Evolutionary conservation across 345 rosid genomes (phyloP), one percentile per base, ranked within the genome.

Genomic region (Eucalyptus melliodora): DNA sequence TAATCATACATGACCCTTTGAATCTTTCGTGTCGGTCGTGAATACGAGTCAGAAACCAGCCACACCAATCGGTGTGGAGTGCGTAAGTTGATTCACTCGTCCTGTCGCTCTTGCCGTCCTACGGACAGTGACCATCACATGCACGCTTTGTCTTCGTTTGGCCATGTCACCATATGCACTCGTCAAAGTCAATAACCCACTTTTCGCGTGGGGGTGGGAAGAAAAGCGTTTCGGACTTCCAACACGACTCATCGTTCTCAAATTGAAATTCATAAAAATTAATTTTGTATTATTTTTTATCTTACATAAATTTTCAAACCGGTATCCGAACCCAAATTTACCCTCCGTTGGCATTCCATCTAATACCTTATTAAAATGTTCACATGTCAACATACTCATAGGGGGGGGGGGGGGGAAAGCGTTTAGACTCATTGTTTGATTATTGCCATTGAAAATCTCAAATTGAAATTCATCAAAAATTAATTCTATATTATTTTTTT

Each of bases 381-480:
- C 37, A 37, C 37, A 37, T 37, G 37, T 37, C 37, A 37, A 37
- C 37, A 37, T 37, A 37, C 37, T 37, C 37, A 37, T n/a, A n/a
- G n/a, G 40, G 0, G 0, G 2, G 16, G 50, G 1, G 0, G 7
- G 1, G 55, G 45, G 2, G 47, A 72, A 72, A 37, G 83, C 0
- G 5, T 5, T 72, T 3, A 12, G 47, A 77, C 83, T 17, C 1
- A 1, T 23, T 56, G 11, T 56, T 56, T 1, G 0, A 56, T 56
- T 56, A 56, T 56, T 56, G 23, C 0, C 27, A 56, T 23, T 21
- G 3, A 56, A 23, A 55, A 55, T 21, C 60, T 55, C 5, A 16
- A 69, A 69, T 9, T 69, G 24, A 69, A 8, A 31, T 19, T 9
- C 24, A 31, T 69, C 4, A 31, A 21, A 31, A 34, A 16, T 69